These are phyloP conservation scores for Ogataea trehalophila DNA, from an alignment of 805 yeast genomes.

Conservation along the genomic window DNA sequence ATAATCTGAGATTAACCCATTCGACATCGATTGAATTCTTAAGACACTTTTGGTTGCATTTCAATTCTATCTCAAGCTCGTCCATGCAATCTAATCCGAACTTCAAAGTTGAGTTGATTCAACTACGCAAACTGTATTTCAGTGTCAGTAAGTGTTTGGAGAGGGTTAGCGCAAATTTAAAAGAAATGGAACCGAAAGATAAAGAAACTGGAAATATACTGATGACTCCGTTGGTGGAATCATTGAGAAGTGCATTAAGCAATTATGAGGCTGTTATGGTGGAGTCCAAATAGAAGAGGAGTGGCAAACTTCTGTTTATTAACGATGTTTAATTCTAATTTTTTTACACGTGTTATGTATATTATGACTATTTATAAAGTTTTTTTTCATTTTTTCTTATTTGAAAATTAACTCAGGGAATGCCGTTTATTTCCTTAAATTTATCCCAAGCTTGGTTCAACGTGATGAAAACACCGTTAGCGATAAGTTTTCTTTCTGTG, in stretches of 20 bases:
- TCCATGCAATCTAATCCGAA: conserved; percentile 27
- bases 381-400: neutral
- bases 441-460: conserved; percentile 88
- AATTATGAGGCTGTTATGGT: conserved; percentile 40
- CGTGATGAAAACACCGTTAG: conserved; percentile 79
- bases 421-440: conserved; percentile 56
- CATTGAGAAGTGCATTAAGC: conserved; percentile 42
- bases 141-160: conserved; percentile 45
- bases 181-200: conserved; percentile 13
- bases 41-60: conserved; percentile 69
- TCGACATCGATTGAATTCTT: conserved; percentile 72
- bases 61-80: conserved; percentile 33
- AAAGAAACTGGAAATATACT: conserved; percentile 14
- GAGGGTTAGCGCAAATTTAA: conserved; percentile 34
- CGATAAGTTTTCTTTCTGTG: conserved; percentile 72
- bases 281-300: conserved; percentile 9
- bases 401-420: conserved; percentile 1
- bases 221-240: conserved; percentile 40
- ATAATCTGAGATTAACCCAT: conserved; percentile 56
- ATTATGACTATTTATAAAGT: neutral
- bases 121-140: conserved; percentile 41
- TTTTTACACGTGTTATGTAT: neutral
- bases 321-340: no score
- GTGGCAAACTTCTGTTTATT: neutral
- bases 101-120: conserved; percentile 27